These are phyloP conservation scores for Amaranthus tricolor DNA, from an alignment of 179 eudicot species.

Conservation along the genomic window DNA sequence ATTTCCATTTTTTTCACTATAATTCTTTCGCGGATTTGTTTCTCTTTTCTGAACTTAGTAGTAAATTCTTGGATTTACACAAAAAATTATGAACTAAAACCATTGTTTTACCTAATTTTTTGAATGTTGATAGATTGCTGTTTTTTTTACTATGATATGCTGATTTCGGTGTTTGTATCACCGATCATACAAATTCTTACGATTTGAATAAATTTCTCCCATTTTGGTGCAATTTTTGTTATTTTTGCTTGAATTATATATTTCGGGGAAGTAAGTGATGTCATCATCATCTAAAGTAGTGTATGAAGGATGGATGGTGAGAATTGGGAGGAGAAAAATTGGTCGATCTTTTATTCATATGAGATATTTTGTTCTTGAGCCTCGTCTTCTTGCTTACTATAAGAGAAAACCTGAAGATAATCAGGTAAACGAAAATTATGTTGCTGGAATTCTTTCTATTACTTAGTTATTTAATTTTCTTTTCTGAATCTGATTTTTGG, in stretches of 20 bases:
- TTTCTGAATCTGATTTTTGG: neutral
- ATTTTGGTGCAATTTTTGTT: conserved; percentile 11
- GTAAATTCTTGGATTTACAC: conserved; percentile 4
- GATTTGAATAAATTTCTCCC: conserved; percentile 18
- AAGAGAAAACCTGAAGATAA: conserved; percentile 91
- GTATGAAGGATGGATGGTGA: conserved; percentile 99
- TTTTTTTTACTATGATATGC: conserved; percentile 10
- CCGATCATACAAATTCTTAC: conserved; percentile 3
- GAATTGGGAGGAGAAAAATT: conserved; percentile 90
- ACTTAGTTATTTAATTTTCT: neutral
- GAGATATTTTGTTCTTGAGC: conserved; percentile 93
- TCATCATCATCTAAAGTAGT: conserved; percentile 69
- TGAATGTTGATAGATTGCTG: conserved; percentile 10
- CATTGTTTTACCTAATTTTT: neutral
- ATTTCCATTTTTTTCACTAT: neutral
- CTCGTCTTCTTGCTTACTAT: conserved; percentile 86
- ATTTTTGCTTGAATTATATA: conserved; percentile 5
- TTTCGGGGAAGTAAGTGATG: conserved; percentile 24
- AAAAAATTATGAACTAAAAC: neutral
- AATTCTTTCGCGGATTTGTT: neutral
- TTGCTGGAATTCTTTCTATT: neutral
- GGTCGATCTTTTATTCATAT: conserved; percentile 94
- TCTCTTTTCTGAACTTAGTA: neutral
- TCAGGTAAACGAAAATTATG: conserved; percentile 48
- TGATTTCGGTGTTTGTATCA: conserved; percentile 6